Percentiles rank a stretch among this genome's conserved stretches.
Conservation (phyloP, 176 grass and related monocot genomes). For the sorghum (Sorghum bicolor) region Sorghum_bicolor_NCBIv3 NC_012870.2:79155501-79156000, state of each 20-base stretch:
- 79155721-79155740: neutral
- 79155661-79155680: conserved; percentile 50
- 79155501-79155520: neutral
- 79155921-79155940: neutral
- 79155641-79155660: too few relatives aligned
- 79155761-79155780: conserved; percentile 40
- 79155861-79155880: neutral
- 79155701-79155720: conserved; percentile 69
- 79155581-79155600: conserved; percentile 34
- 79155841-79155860: neutral
- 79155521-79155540: neutral
- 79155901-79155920: neutral
- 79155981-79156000: neutral
- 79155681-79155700: conserved; percentile 74
- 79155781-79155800: conserved; percentile 27
- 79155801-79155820: conserved; percentile 18
- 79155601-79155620: neutral
- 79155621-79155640: too few relatives aligned
- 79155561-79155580: neutral
- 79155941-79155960: conserved; percentile 19
- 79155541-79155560: neutral
- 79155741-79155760: neutral
- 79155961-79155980: neutral
- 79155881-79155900: neutral
- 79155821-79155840: neutral